Evolutionary conservation across 2,329 filamentous ascomycete genomes (phyloP), one percentile per base, ranked within the genome.

Genomic region (Colletotrichum lupini): DNA sequence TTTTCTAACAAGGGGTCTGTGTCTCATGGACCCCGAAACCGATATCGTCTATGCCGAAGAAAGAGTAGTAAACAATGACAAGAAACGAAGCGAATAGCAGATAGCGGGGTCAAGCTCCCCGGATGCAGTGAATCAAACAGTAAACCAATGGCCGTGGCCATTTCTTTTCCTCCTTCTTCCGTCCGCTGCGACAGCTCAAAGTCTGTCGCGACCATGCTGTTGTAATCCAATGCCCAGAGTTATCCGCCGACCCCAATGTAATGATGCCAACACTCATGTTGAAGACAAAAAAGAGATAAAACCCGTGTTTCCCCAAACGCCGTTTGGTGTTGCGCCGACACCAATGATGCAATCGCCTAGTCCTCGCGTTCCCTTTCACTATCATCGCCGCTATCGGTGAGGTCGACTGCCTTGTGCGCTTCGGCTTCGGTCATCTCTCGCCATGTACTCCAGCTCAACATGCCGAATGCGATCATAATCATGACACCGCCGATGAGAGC

Each of bases 371-470:
- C 84, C 24, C 80, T 83, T 64, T 88, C 86, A 53, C 77, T 80
- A 65, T 88, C 85, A 52, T 87, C 85, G 57, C 85, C 86, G 19
- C 73, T 75, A 60, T 87, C 85, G 16, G 83, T 83, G 69, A 86
- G 79, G 67, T 87, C 86, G 3, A 86, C 82, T 6, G 80, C 81
- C 78, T 87, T 91, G 79, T 91, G 92, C 75, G 88, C 87, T 77
- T 92, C 89, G 76, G 97, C 94, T 82, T 98, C 95, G 58, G 92
- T 90, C 92, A 98, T 96, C 85, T 99, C 97, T 63, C 92, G 90
- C 84, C 96, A 99, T 0, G 96, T 98, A 76, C 95, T 97, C 91
- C 92, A 98, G 78, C 92, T 95, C 57, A 99, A 83, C 79, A 98
- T 87, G n/a, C 92, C 82, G 81, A 99, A 99, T 0, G 97, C 97